These are phyloP conservation scores for Xylaria longipes DNA, from an alignment of 495 filamentous ascomycete species.

Conservation along the genomic window DNA sequence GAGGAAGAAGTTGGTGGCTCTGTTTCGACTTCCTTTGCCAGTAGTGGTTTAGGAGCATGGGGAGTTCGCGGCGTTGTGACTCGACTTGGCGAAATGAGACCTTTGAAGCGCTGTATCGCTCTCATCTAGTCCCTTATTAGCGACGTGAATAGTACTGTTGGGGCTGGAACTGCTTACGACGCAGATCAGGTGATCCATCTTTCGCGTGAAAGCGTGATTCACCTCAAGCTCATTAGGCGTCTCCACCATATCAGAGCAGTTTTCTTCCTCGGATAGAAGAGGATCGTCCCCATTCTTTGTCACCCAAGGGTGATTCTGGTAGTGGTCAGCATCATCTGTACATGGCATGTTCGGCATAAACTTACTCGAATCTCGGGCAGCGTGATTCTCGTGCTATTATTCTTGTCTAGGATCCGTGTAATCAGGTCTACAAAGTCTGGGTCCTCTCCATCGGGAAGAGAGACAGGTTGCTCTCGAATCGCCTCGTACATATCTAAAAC, in stretches of 20 bases:
- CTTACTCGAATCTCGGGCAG: conserved; percentile 82
- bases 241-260: conserved; percentile 79
- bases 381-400: conserved; percentile 77
- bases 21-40: conserved; percentile 15
- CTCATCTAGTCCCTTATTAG: conserved; percentile 68
- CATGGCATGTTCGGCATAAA: background rate
- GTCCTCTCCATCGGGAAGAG: conserved; percentile 62
- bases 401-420: conserved; percentile 72
- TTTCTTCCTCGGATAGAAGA: conserved; percentile 82
- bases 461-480: conserved; percentile 69
- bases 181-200: conserved; percentile 80
- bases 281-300: conserved; percentile 82
- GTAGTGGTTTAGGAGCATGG: conserved; percentile 7
- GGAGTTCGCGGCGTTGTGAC: conserved; percentile 35
- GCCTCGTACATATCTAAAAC: conserved; percentile 89
- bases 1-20: conserved; percentile 27
- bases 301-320: conserved; percentile 91
- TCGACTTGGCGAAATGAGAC: conserved; percentile 46
- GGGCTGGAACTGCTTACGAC: conserved; percentile 66
- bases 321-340: conserved; percentile 8
- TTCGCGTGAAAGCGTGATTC: conserved; percentile 86
- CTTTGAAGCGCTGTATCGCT: conserved; percentile 88
- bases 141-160: background rate
- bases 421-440: conserved; percentile 72
- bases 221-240: conserved; percentile 87